A percentile compares a stretch with the other conserved stretches of the same genome.
phyloP scores from a whole-genome alignment of 306 rosid genomes.

The Cucumis melo region DNA sequence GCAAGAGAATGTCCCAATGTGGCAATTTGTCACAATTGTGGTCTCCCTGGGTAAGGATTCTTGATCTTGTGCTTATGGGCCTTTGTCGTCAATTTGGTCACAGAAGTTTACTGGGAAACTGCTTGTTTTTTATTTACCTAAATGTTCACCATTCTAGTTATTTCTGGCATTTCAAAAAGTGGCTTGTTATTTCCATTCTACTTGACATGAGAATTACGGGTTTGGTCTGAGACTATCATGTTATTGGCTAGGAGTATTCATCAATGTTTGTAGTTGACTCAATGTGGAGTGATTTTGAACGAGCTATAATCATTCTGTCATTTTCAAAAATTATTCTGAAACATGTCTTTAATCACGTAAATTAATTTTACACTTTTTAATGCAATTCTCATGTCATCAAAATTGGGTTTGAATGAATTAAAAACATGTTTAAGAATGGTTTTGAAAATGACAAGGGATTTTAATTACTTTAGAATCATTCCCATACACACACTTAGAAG shows the following conservation, averaged over 20 bases:
- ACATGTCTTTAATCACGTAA: no score
- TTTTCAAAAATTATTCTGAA: no score
- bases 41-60: slow-evolving; percentile 77
- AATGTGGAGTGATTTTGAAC: no score
- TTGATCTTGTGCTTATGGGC: background rate
- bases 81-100: background rate
- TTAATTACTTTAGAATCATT: no score
- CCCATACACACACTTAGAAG: no score
- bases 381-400: no score
- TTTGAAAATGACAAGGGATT: no score
- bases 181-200: background rate
- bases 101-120: background rate
- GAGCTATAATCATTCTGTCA: no score
- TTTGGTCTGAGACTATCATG: background rate
- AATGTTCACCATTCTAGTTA: background rate
- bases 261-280: background rate
- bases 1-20: slow-evolving; percentile 99
- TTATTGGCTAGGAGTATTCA: background rate
- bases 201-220: background rate
- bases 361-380: no score
- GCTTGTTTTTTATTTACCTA: background rate
- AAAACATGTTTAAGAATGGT: no score
- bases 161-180: background rate
- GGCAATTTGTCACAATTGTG: slow-evolving; percentile 93
- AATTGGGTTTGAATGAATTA: no score